Evolutionary conservation across 805 yeast genomes (phyloP).

Genomic region (Yamadazyma tumulicola): DNA sequence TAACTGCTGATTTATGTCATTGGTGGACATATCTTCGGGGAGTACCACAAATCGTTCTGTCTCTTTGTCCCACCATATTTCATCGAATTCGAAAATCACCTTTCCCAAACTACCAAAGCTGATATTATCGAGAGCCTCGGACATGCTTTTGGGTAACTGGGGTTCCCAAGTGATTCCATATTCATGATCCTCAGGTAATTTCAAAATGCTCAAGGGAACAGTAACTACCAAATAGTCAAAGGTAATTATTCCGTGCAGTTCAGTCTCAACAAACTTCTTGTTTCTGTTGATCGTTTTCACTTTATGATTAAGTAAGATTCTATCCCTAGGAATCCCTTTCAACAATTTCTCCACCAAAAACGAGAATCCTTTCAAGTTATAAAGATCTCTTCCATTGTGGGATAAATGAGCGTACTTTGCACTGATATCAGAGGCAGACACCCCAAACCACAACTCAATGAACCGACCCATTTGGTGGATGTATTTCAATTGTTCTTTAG

Average conservation of each 20-base stretch:
- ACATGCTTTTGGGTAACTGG: slow-evolving; percentile 17
- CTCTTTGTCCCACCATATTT: slow-evolving; percentile 40
- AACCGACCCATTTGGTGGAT: slow-evolving; percentile 53
- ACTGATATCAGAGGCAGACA: slow-evolving; percentile 63
- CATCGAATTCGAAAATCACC: slow-evolving; percentile 39
- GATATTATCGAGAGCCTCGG: slow-evolving; percentile 19
- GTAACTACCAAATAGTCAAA: slow-evolving; percentile 67
- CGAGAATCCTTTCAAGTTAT: slow-evolving; percentile 55
- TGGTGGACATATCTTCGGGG: slow-evolving; percentile 11
- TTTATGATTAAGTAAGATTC: slow-evolving; percentile 38
- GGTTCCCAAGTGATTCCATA: slow-evolving; percentile 45
- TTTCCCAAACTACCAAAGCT: slow-evolving; percentile 42
- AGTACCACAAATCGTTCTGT: slow-evolving; percentile 39
- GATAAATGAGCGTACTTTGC: slow-evolving; percentile 67
- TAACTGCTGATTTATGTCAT: slow-evolving; percentile 9
- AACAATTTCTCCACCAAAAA: slow-evolving; percentile 43
- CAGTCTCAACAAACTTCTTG: slow-evolving; percentile 30
- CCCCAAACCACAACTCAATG: slow-evolving; percentile 79
- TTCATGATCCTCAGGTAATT: slow-evolving; percentile 27
- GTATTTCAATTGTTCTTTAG: slow-evolving; percentile 47
- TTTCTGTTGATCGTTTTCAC: slow-evolving; percentile 38
- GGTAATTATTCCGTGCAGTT: slow-evolving; percentile 23
- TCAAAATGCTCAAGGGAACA: slow-evolving; percentile 71
- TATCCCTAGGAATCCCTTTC: slow-evolving; percentile 33
- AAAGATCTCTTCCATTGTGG: slow-evolving; percentile 76